phyloP scores from a whole-genome alignment of 1,139 yeast species.

The Sugiyamaella grinbergsii region DNA sequence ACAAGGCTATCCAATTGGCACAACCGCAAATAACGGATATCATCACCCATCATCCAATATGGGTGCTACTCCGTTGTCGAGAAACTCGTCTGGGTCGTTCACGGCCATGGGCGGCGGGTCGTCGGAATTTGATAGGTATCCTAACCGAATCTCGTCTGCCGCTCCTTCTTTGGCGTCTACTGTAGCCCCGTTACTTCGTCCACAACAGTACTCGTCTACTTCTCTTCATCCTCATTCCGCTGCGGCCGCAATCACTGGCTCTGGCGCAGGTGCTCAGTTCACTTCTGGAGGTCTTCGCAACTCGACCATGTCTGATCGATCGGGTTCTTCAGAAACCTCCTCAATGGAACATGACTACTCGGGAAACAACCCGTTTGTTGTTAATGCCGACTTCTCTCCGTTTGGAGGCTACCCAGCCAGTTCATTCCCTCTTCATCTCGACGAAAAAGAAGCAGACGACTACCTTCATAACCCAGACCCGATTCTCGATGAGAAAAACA shows the following conservation, averaged over 20 bases:
- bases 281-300: conserved; percentile 25
- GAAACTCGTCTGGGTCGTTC: conserved; percentile 34
- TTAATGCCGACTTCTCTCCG: conserved; percentile 59
- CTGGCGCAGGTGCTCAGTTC: conserved; percentile 14
- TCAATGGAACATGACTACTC: conserved; percentile 30
- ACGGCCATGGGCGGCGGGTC: conserved; percentile 35
- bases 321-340: conserved; percentile 33
- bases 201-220: conserved; percentile 20
- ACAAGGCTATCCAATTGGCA: conserved; percentile 12
- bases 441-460: conserved; percentile 91
- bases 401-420: conserved; percentile 95
- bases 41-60: conserved; percentile 11
- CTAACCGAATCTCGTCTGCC: conserved; percentile 41
- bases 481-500: conserved; percentile 77
- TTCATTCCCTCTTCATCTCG: conserved; percentile 80
- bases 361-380: conserved; percentile 38
- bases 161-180: conserved; percentile 37
- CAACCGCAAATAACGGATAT: conserved; percentile 5
- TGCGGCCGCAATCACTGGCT: not conserved
- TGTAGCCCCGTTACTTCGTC: conserved; percentile 30
- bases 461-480: conserved; percentile 93
- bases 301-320: conserved; percentile 35
- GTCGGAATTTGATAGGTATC: conserved; percentile 44
- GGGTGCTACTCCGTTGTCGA: conserved; percentile 23
- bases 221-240: conserved; percentile 19